Base-by-base conservation (phyloP, 805 yeast species). In the Candida tammaniensis region DNA sequence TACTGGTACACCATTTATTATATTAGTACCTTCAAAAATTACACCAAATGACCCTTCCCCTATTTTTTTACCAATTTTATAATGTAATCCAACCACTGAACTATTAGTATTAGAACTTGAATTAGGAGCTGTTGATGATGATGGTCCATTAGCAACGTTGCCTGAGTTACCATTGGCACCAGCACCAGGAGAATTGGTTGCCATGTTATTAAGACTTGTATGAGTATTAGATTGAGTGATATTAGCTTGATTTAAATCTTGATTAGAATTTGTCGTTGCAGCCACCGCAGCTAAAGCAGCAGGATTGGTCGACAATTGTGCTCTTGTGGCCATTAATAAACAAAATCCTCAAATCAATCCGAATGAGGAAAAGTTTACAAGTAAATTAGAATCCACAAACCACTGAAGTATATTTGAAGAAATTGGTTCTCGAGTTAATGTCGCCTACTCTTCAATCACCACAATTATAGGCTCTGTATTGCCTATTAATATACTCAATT, bases 21-120 rank as follows among this genome's bases (percentile, higher is more conserved):
- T 73, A 58, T 93, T 91, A 27, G 86, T 77, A 43, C 98, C 98
- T 66, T 93, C 98, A 57, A 93, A 93, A 40, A 93, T 83, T 34
- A 93, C 95, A 37, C 98, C 98, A 60, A 93, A 93, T 4, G 98
- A 91, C 27, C 98, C 98, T 64, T 93, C 98, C 38, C 98, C 98
- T 42, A 93, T 89, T 66, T 93, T 93, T 61, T 89, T 91, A 39
- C 98, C 98, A 38, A 93, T 93, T 49, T 88, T 84, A 65, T 89
- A 93, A 68, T 93, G 98, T 42, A 91, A 80, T 16, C 98, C 98
- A 29, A 93, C 96, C 25, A 82, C 71, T 6, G 68, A 61, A 39
- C 49, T 54, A 53, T 61, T 63, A 45, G 52, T 49, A 40, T 37
- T 44, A 17, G 46, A 37, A 10, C 48, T 46, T 13, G 36, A 24